These are phyloP conservation scores for Rauvolfia tetraphylla DNA, from an alignment of 257 asterid species.

Conservation along the genomic window DNA sequence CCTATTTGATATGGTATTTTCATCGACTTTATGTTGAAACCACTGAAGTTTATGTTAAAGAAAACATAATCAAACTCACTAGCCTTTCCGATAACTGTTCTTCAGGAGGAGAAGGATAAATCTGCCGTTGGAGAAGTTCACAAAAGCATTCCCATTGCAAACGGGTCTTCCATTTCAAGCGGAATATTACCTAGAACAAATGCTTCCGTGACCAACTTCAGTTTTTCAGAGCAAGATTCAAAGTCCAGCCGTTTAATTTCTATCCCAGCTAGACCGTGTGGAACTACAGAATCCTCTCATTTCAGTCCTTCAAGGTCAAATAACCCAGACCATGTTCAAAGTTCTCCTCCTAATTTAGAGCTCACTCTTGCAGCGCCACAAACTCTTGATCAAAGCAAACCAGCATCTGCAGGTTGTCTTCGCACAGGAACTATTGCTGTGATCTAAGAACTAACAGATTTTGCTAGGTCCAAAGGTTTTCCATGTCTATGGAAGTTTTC, in stretches of 20 bases:
- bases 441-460: not conserved
- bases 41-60: not conserved
- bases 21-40: not conserved
- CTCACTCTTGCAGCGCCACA: constrained; percentile 26
- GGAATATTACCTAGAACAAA: constrained; percentile 4
- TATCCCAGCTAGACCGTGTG: not conserved
- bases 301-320: not conserved
- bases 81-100: too few species aligned
- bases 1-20: constrained; percentile 29
- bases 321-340: not conserved
- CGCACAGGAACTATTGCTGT: constrained; percentile 16
- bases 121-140: not conserved
- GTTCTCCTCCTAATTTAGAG: constrained; percentile 20
- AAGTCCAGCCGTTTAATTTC: not conserved
- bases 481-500: not conserved
- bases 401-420: not conserved
- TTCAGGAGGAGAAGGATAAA: constrained; percentile 19
- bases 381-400: constrained; percentile 5
- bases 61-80: too few species aligned
- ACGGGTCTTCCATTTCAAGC: not conserved
- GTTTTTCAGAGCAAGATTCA: constrained; percentile 7
- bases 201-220: constrained; percentile 17
- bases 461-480: not conserved
- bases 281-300: not conserved
- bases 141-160: not conserved